Evolutionary conservation across 345 rosid genomes (phyloP), one percentile per base, ranked within the genome.

Genomic region (Draba incana): DNA sequence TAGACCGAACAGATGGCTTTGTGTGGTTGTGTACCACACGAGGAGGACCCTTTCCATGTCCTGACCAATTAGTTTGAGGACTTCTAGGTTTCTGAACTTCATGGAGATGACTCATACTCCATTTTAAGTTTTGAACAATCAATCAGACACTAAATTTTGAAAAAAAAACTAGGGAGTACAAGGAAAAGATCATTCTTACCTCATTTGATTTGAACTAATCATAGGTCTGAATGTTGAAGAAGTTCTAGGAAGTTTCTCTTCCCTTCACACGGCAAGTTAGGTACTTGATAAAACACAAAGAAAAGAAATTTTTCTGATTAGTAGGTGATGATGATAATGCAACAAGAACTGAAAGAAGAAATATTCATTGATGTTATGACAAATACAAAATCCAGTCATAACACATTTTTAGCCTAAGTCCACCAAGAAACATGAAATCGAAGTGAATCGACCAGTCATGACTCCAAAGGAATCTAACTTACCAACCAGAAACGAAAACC

Each of bases 61-160:
- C 86, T 45, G 70, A 79, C 98, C 92, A 89, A 80, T 94, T 94
- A 20, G 81, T 79, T 39, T 78, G 85, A 59, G 95, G 98, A 53
- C 61, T 81, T 37, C 60, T 69, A 33, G 68, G 50, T 71, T 77
- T 78, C 75, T 62, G 61, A 72, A 70, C 82, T 70, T 79, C 82
- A 64, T 59, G 64, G 16, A 64, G 71, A 71, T 61, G 70, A 77
- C 63, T 78, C 66, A 38, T 44, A 67, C 88, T 85, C 82, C 77
- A 78, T 12, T 52, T 53, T 46, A n/a, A n/a, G n/a, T n/a, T n/a
- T n/a, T n/a, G n/a, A 56, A 71, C 46, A 51, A 37, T 33, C 12
- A 28, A 31, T n/a, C n/a, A n/a, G n/a, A 66, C 62, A 64, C 66
- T 57, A 57, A 68, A 10, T 8, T 3, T 6, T 9, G 38, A n/a